Base-by-base conservation (phyloP, 192 early-diverging fungal species). In the Pecoramyces ruminantium region DNA sequence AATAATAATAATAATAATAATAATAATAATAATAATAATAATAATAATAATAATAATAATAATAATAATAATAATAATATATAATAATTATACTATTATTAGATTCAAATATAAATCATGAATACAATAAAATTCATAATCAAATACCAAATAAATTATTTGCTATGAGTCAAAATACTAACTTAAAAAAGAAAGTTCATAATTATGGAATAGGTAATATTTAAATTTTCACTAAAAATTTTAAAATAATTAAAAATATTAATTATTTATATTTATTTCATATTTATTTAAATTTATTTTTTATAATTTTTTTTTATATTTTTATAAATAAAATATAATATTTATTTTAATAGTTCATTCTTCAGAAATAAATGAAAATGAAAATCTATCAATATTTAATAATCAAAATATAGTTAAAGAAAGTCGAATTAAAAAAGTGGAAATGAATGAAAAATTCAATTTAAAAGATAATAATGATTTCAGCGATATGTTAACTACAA, bases 1-100 rank as follows among this genome's bases (percentile, higher is more conserved):
- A 40, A 30, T 9, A 40, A 40, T 29, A 30, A 38, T 9, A 40
- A 40, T 42, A 42, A 77, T 21, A 80, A 30, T 88, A 67, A 86
- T 83, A 25, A 89, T 91, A 29, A 79, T 83, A 28, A 84, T 85
- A 9, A 88, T 87, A 14, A 80, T 86, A 12, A 87, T 92, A 34
- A 88, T 34, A 34, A 34, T 34, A 88, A 80, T 86, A 89, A 80
- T 87, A 85, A 80, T 86, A 28, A 29, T n/a, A 79, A 38, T 29
- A 13, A 79, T 79, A 40, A 30, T 9, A 40, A 40, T 29, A 30
- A 38, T 9, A 40, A 40, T 42, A 42, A 77, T 21, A 80, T n/a
- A n/a, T n/a, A n/a, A n/a, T n/a, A n/a, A n/a, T n/a, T n/a, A n/a
- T n/a, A n/a, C n/a, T n/a, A n/a, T n/a, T n/a, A 30, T 29, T 51